These are phyloP conservation scores for Aspergillus cavernicola DNA, from an alignment of 495 filamentous ascomycete genomes.

Conservation along the genomic window DNA sequence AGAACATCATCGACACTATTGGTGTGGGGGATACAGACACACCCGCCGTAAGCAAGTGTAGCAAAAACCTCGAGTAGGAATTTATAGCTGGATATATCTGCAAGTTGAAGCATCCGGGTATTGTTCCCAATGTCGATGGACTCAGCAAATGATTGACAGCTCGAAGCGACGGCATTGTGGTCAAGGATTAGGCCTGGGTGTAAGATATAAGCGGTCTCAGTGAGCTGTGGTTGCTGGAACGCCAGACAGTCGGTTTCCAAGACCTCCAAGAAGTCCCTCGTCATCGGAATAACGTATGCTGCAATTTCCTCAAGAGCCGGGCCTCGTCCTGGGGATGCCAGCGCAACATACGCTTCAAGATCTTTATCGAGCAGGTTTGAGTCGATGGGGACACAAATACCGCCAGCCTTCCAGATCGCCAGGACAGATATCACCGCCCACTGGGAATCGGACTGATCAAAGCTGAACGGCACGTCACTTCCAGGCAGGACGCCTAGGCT, in stretches of 20 bases:
- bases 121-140: too few species aligned
- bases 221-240: constrained; percentile 29
- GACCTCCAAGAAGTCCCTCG: neutral
- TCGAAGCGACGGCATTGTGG: too few species aligned
- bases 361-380: neutral
- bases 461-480: neutral
- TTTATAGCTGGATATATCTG: too few species aligned
- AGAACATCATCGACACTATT: too few species aligned
- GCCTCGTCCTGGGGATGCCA: neutral
- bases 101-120: too few species aligned
- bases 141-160: too few species aligned
- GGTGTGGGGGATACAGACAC: too few species aligned
- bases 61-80: too few species aligned
- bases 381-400: neutral
- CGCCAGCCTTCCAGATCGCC: constrained; percentile 1
- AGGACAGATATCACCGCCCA: neutral
- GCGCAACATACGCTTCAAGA: neutral
- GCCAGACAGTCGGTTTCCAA: constrained; percentile 20
- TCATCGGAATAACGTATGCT: neutral
- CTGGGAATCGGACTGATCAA: neutral
- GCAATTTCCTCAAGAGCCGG: neutral
- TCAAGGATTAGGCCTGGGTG: too few species aligned
- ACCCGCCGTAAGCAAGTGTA: too few species aligned
- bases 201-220: too few species aligned
- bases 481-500: constrained; percentile 1